Base-by-base conservation (phyloP, 257 asterid species). In the Leonotis leonurus region DNA sequence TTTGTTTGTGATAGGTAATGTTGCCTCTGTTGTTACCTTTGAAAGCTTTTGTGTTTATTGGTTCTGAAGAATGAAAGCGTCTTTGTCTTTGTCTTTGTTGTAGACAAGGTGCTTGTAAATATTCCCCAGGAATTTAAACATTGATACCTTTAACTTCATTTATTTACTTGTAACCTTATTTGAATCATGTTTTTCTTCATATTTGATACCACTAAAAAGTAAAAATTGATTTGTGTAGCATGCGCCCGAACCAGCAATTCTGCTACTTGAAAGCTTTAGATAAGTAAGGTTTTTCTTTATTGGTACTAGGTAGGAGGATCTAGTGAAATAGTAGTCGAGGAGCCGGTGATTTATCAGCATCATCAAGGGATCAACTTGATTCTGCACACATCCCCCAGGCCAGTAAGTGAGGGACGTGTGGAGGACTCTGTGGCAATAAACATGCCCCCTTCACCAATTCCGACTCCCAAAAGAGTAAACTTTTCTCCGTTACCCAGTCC, bases 401-500 rank as follows among this genome's bases (percentile, higher is more conserved):
- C 73, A 71, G 37, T 51, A 33, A 13, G 49, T 3, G 86, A 77
- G 51, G 82, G 64, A 53, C 62, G 58, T 13, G 5, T 65, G 3
- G 91, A 84, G 62, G 89, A 88, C 71, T 82, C 57, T 3, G 74
- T 83, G 61, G 73, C 71, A 52, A 75, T 80, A 71, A 75, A 71
- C 71, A 79, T 86, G 78, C 85, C 90, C 25, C 77, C 72, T 17
- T 88, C 95, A 4, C 86, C 98, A 39, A 32, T 44, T 14, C 77
- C 56, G 24, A 83, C 90, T 39, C 90, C 96, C 52, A 88, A 80
- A 72, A 71, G 82, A 75, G 97, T 86, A 25, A 80, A 75, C 56
- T 89, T 89, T 77, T 83, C 97, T 0, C 96, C 99, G n/a, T 69
- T 83, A 39, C 94, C 89, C 0, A 89, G 97, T 73, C 97, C 99